Evolutionary conservation across 2,329 filamentous ascomycete species (phyloP), one percentile per base, ranked within the genome.

Genomic region (Chaetoscypha palmicola): DNA sequence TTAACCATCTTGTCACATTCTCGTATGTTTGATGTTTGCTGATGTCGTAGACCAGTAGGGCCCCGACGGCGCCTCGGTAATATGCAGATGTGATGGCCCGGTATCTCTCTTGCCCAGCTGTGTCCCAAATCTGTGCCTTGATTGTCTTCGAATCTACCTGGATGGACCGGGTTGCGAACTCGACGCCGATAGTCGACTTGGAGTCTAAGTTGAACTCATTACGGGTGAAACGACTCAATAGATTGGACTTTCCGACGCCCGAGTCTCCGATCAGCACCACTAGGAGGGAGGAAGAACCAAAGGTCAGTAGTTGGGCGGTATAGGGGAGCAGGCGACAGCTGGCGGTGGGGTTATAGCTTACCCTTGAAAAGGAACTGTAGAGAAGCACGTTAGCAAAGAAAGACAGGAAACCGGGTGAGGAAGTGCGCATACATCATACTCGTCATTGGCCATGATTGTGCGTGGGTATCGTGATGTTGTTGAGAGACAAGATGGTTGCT

Each of bases 41-140:
- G 69, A 97, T 97, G 68, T 98, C 91, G 74, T 98, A 98, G 63
- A 98, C 92, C 54, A 98, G 86, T 49, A 98, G 81, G 52, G 92
- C 92, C 60, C 92, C 92, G 45, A 98, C 92, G 43, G 92, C 94
- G 62, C 92, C 94, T 61, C 92, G 86, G 72, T 98, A 98, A 76
- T 98, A 98, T 58, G 92, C 92, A 48, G 92, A 96, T 59, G 92
- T 98, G 68, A 98, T 98, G 66, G 92, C 92, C 66, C 94, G 87
- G 75, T 97, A 98, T 67, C 92, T 85, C 72, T 98, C 92, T 74
- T 98, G 92, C 58, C 92, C 92, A 57, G 92, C 92, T 47, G 92
- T 98, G 74, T 98, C 92, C 92, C 94, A 98, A 63, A 98, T 98
- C 75, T 98, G 92, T 60, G 92, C 92, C 78, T 98, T 98, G 81